phyloP scores from a whole-genome alignment of 371 early-diverging fungal species.

The Circinella umbellata region DNA sequence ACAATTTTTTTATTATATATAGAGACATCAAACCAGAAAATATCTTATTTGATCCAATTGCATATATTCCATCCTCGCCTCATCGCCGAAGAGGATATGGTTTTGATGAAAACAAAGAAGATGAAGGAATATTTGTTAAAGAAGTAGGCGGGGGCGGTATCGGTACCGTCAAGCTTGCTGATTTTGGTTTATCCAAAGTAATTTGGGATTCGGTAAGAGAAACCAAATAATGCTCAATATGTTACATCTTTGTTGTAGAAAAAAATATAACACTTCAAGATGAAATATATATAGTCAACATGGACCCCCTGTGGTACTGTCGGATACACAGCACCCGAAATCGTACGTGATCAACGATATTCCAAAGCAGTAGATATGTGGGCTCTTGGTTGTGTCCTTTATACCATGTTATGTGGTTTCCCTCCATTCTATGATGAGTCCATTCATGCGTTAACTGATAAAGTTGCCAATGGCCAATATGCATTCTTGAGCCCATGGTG shows the following conservation, averaged over 20 bases:
- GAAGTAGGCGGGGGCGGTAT: constrained; percentile 84
- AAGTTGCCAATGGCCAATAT: constrained; percentile 79
- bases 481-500: constrained; percentile 87
- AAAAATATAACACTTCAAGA: no score
- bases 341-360: constrained; percentile 81
- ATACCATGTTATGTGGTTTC: constrained; percentile 88
- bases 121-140: constrained; percentile 74
- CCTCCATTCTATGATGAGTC: constrained; percentile 92
- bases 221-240: no score
- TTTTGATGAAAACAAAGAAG: constrained; percentile 65
- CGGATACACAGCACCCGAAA: constrained; percentile 93
- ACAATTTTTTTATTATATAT: background rate
- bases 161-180: constrained; percentile 83
- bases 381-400: constrained; percentile 93
- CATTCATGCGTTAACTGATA: constrained; percentile 73
- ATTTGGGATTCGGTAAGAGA: constrained; percentile 66
- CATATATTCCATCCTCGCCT: constrained; percentile 54
- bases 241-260: no score
- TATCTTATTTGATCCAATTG: constrained; percentile 81
- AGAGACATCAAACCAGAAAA: constrained; percentile 98
- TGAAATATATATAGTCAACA: constrained; percentile 46
- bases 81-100: constrained; percentile 30
- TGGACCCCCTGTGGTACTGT: constrained; percentile 92
- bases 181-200: constrained; percentile 86
- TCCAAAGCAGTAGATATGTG: constrained; percentile 92